Evolutionary conservation across 148 eudicot genomes (phyloP).

Genomic region (Cornus suecica): DNA sequence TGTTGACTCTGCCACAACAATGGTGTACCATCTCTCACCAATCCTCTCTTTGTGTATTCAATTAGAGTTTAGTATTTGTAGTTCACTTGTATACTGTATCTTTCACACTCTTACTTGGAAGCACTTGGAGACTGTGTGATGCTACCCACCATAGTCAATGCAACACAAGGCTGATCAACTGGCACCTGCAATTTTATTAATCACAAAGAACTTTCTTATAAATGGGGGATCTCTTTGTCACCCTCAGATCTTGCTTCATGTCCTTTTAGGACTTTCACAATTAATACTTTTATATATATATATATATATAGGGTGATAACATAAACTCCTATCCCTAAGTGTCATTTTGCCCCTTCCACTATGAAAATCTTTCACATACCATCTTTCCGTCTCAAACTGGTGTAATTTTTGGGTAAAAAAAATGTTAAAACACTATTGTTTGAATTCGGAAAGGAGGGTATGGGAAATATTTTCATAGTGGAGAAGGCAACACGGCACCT

Average conservation of each 20-base stretch:
- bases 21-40: background rate
- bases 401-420: too few relatives aligned
- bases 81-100: background rate
- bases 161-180: constrained; percentile 72
- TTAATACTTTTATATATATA: too few relatives aligned
- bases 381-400: too few relatives aligned
- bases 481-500: too few relatives aligned
- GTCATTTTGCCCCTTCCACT: too few relatives aligned
- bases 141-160: constrained; percentile 57
- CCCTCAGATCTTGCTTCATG: background rate
- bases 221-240: background rate
- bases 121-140: constrained; percentile 61
- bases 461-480: too few relatives aligned
- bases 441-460: too few relatives aligned
- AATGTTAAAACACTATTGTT: too few relatives aligned
- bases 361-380: too few relatives aligned
- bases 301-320: too few relatives aligned
- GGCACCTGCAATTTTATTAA: constrained; percentile 57
- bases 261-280: background rate
- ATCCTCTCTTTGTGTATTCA: too few relatives aligned
- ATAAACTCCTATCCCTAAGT: too few relatives aligned
- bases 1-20: background rate
- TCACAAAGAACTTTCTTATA: background rate
- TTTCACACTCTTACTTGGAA: constrained; percentile 11
- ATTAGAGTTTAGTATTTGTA: background rate